Evolutionary conservation across 208 protist species (phyloP).

Genomic region (Trypanosoma vivax): DNA sequence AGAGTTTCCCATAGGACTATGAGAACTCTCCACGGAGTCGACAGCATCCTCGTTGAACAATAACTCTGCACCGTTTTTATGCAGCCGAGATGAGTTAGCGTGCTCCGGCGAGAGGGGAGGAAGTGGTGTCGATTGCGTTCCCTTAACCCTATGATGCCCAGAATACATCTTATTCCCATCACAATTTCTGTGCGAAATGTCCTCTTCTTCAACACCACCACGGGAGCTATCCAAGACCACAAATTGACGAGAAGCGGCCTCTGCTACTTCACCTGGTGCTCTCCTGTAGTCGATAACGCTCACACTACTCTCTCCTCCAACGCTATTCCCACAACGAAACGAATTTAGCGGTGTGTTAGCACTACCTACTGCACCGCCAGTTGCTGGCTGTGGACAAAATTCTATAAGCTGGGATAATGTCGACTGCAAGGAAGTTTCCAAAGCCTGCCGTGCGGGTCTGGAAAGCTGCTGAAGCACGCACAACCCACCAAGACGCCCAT

Average conservation of each 20-base stretch:
- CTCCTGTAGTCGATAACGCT: constrained; percentile 14
- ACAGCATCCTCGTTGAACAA: no score
- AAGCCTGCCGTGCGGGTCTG: not conserved
- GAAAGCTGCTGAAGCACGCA: not conserved
- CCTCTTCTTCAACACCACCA: not conserved
- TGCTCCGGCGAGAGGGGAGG: not conserved
- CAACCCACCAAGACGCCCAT: constrained; percentile 7
- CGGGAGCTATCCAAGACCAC: constrained; percentile 6
- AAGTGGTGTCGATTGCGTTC: not conserved
- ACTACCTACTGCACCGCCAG: not conserved
- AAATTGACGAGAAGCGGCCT: not conserved
- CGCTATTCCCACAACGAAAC: not conserved
- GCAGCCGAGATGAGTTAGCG: no score
- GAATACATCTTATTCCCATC: not conserved
- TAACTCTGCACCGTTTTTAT: not conserved
- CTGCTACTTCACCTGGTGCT: not conserved
- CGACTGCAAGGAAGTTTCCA: no score
- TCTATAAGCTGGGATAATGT: no score
- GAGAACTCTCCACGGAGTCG: no score
- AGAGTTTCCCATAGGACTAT: no score
- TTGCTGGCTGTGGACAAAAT: not conserved
- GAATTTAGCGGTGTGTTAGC: constrained; percentile 5
- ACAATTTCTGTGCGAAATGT: not conserved
- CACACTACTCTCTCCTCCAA: constrained; percentile 19
- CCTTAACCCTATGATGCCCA: not conserved